phyloP scores from a whole-genome alignment of 148 eudicot species.

The Spergularia marina region DNA sequence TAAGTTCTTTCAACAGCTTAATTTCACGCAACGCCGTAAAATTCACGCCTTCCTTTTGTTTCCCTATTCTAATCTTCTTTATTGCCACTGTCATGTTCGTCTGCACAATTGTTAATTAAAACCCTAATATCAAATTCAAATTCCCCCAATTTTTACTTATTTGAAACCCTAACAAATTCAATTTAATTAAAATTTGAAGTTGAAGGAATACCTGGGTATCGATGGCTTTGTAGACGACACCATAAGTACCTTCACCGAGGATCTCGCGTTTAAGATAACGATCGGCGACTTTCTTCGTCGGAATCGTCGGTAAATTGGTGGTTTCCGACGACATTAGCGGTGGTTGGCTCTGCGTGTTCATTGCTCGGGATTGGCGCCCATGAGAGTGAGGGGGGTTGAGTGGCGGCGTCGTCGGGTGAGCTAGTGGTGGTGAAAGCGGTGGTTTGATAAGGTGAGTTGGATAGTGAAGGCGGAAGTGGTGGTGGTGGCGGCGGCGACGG shows the following conservation, averaged over 20 bases:
- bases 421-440: neutral
- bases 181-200: neutral
- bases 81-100: constrained; percentile 84
- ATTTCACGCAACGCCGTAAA: constrained; percentile 94
- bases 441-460: neutral
- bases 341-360: constrained; percentile 15
- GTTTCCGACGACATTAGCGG: constrained; percentile 30
- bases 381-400: neutral
- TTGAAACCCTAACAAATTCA: neutral
- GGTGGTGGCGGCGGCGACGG: no score
- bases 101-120: constrained; percentile 38
- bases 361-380: neutral
- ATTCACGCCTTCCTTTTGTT: constrained; percentile 98
- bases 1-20: constrained; percentile 87
- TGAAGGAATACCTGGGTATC: constrained; percentile 66
- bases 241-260: constrained; percentile 96
- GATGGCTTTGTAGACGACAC: constrained; percentile 90
- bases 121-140: constrained; percentile 9
- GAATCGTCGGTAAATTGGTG: constrained; percentile 30
- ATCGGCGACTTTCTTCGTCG: constrained; percentile 69
- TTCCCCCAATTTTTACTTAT: neutral
- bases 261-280: constrained; percentile 87
- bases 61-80: constrained; percentile 93
- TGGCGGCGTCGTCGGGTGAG: neutral
- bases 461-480: no score